Base-by-base conservation (phyloP, 768 basidiomycete species). In the Nevesoporus exiguus region DNA sequence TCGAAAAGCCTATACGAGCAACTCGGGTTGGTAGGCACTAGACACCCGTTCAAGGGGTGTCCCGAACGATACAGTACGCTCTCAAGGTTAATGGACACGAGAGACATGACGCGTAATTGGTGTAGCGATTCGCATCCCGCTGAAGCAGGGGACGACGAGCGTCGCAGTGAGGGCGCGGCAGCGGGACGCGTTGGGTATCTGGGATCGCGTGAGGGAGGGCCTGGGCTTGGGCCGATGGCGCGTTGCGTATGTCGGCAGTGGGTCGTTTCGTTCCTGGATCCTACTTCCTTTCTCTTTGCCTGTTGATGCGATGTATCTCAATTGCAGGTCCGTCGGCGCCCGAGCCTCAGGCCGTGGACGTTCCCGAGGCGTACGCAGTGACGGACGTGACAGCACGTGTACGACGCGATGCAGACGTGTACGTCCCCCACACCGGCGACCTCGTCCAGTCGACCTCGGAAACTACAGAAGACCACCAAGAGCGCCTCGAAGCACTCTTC, bases 21-120 rank as follows among this genome's bases (percentile, higher is more conserved):
- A 7, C 74, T 88, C 8, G 86, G 88, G 1, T 60, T 88, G 15
- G 73, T 80, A 0, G 88, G 89, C 5, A 68, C 70, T 53, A 75
- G 72, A 25, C 54, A 86, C 41, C 78, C 82, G 0, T 85, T 82
- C 67, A 80, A 80, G 60, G 72, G 68, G 0, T 75, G 74, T 45
- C 59, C 72, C 0, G 79, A 81, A 42, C 73, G 69, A 49, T 76
- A 80, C 61, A 75, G 84, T 84, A 46, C 45, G 79, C 73, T 4
- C 3, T 8, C 30, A 24, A 0, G 42, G 27, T 3, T 15, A 17
- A 2, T 19, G 5, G 21, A 10, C 8, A 22, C 40, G 40, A 41
- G 25, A 19, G 9, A n/a, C n/a, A 19, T n/a, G 36, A 19, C 27
- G 10, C 39, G 24, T 43, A 37, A 34, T 40, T 27, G 43, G 47